Evolutionary conservation across 164 flowering plant genomes (phyloP), one percentile per base, ranked within the genome.

Genomic region (Magnolia kwangsiensis): DNA sequence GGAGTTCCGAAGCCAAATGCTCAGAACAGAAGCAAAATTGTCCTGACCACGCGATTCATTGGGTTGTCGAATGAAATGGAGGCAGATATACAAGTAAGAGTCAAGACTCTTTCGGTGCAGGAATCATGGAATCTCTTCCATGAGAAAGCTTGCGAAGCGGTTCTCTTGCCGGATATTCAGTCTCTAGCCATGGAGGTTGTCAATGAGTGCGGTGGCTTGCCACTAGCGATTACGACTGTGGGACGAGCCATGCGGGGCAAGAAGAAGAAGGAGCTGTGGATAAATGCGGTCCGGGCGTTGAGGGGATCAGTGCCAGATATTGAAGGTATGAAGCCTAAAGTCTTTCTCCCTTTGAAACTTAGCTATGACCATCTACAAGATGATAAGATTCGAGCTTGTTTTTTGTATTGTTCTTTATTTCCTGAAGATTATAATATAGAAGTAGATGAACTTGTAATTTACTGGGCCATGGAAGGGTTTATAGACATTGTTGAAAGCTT

Each of bases 381-480:
- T 59, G 67, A 63, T 61, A 21, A 7, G 16, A 19, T 73, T 7
- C 61, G 37, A 61, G 4, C 20, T 4, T 61, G 67, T 14, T 73
- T 73, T 29, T 63, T 73, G 23, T 73, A 24, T 31, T 73, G 68
- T 63, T 19, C 75, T 13, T 49, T 29, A 8, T 73, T 59, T 63
- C 75, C 68, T 4, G 75, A 37, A 63, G 72, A 75, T 55, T 20
- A 68, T 31, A 27, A 14, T n/a, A 72, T 51, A 11, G 37, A 51
- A 8, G 14, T 21, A 18, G 19, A 72, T 5, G 19, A 1, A 1
- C 29, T 75, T 13, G 63, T 67, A 20, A 16, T 7, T 23, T 50
- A 67, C 51, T 75, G 72, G 77, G 50, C 23, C 3, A 23, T 67
- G 63, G 77, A 75, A 19, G 77, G 72, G 20, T 19, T 75, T 7